Conservation (phyloP, 1,284 basidiomycete genomes). For the Cystobasidium pallidum region DNA sequence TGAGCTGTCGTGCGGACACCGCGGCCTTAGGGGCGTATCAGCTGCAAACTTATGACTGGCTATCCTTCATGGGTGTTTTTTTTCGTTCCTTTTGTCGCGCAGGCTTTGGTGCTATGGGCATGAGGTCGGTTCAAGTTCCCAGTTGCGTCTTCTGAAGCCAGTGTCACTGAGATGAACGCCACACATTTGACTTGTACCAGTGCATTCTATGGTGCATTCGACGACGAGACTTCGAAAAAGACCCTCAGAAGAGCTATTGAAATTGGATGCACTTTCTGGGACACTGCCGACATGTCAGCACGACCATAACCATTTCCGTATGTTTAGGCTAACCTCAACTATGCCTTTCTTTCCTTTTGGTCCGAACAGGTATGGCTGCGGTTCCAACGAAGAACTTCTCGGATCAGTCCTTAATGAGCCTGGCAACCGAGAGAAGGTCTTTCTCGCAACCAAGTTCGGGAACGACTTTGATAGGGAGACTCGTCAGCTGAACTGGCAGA, state of each 20-base stretch:
- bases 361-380: slow-evolving; percentile 43
- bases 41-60: neutral
- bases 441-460: slow-evolving; percentile 49
- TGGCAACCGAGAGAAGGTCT: slow-evolving; percentile 44
- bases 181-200: neutral
- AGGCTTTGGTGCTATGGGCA: slow-evolving; percentile 42
- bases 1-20: neutral
- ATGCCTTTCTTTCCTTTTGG: neutral
- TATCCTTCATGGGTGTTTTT: too few species aligned
- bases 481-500: slow-evolving; percentile 44
- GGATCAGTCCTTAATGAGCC: slow-evolving; percentile 43
- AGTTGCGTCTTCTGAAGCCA: neutral
- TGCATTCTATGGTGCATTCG: slow-evolving; percentile 45
- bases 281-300: slow-evolving; percentile 43
- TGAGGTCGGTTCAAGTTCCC: slow-evolving; percentile 7
- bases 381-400: slow-evolving; percentile 48
- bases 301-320: neutral
- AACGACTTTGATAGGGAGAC: slow-evolving; percentile 48
- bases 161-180: neutral
- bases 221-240: slow-evolving; percentile 44
- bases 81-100: neutral
- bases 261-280: slow-evolving; percentile 45
- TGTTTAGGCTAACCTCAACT: neutral
- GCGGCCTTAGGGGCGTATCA: neutral
- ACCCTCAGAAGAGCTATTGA: slow-evolving; percentile 47